Conservation (phyloP, 352 stramenopile genomes). For the Globisporangium radiosum region DNA sequence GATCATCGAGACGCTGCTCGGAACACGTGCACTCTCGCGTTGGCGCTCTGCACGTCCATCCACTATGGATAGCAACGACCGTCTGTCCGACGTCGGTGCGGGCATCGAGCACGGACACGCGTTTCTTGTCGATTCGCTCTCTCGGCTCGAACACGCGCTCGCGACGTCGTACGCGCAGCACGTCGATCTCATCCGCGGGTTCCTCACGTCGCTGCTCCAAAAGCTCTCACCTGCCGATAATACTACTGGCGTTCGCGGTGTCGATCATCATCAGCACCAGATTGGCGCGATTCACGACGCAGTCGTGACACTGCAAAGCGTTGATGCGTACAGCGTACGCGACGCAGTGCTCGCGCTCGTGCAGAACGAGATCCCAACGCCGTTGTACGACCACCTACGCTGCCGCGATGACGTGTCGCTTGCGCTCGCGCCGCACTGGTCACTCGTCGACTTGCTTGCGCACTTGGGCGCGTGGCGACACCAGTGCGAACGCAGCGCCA, state of each 20-base stretch:
- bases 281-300: neutral
- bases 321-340: neutral
- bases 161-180: neutral
- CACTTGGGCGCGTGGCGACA: conserved; percentile 4
- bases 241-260: no score
- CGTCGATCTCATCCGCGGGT: neutral
- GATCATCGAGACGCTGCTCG: no score
- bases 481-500: neutral
- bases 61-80: no score
- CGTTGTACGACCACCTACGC: neutral
- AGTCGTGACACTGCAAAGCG: neutral
- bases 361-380: conserved; percentile 4
- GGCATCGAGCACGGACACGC: neutral
- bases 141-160: neutral
- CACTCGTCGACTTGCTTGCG: conserved; percentile 3
- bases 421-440: neutral
- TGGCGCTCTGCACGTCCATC: no score
- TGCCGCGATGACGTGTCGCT: neutral
- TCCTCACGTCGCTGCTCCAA: neutral
- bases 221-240: no score
- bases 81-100: neutral
- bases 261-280: no score
- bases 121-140: neutral
- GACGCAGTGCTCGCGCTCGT: conserved; percentile 1
- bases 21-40: no score